phyloP scores from a whole-genome alignment of 73 alveolate genomes.

The Symbiodinium natans region DNA sequence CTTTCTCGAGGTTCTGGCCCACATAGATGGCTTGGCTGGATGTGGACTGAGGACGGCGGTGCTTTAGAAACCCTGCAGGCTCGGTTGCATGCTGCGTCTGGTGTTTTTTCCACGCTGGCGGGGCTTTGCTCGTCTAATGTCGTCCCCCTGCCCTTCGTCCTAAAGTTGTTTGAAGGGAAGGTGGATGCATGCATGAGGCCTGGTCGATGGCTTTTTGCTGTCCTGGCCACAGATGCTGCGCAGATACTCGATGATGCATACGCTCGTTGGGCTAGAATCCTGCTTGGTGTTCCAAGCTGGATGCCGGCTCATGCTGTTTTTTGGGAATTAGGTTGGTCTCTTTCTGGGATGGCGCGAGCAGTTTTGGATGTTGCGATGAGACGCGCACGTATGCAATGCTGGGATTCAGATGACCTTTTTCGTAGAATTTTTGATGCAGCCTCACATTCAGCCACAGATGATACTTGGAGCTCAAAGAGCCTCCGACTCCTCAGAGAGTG shows the following conservation, averaged over 20 bases:
- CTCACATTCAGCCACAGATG: too few relatives aligned
- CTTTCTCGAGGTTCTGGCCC: too few relatives aligned
- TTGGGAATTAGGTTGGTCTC: too few relatives aligned
- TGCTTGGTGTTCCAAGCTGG: slow-evolving; percentile 4
- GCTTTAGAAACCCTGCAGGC: too few relatives aligned
- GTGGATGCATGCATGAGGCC: slow-evolving; percentile 21
- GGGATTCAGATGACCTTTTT: too few relatives aligned
- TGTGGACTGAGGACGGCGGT: too few relatives aligned
- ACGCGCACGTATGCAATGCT: too few relatives aligned
- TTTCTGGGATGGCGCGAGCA: too few relatives aligned
- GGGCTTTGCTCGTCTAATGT: not conserved
- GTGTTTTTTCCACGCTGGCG: not conserved
- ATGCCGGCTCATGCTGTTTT: not conserved
- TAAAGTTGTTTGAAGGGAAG: not conserved
- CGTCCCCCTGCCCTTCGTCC: not conserved
- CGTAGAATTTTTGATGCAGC: too few relatives aligned
- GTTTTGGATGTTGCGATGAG: too few relatives aligned
- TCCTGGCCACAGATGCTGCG: slow-evolving; percentile 7
- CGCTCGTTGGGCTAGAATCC: not conserved
- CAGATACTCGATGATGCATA: not conserved
- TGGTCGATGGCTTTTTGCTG: slow-evolving; percentile 18
- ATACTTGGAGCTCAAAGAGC: too few relatives aligned
- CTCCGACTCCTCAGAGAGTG: not conserved
- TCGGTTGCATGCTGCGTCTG: not conserved
- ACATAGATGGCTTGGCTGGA: too few relatives aligned